Base-by-base conservation (phyloP, 352 stramenopile species). In the Phytophthora vignae region DNA sequence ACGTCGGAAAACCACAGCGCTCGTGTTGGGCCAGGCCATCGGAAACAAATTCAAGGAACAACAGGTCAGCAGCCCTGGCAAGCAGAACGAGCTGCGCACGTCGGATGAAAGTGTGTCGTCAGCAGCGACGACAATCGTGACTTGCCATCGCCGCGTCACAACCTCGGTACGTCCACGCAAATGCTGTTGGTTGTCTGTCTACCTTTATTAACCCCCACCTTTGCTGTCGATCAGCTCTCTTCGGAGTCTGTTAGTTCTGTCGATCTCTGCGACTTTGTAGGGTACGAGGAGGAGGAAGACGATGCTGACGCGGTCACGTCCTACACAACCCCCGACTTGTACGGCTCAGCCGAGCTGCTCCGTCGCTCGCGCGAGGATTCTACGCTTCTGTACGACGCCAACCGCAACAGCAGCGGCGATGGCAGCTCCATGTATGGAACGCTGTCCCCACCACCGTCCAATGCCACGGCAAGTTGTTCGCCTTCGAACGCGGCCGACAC, bases 31-130 rank as follows among this genome's bases (percentile, higher is more conserved):
- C 57, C 53, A 59, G 29, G 60, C 40, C 7, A 40, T 25, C 31
- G 27, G 4, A 58, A 7, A 6, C 10, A 67, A 59, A 19, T 59
- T 31, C 12, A 36, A 76, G 19, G 58, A 57, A 19, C 33, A 57
- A 19, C 33, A 25, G 21, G 62, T 40, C 27, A 63, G 48, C 17
- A 67, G 22, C 55, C 22, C 49, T 36, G 50, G 59, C 22, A 67
- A 77, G 56, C 40, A 81, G 61, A 62, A 76, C n/a, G 65, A 84
- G 48, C 74, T 79, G 10, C 76, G 73, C 17, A 75, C 61, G 4
- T 85, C 76, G 14, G 79, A 74, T 5, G 74, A 81, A 54, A 94
- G 87, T 57, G 76, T 94, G n/a, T 60, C 73, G 31, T 93, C 85
- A 57, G 90, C 83, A 33, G 85, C 78, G 8, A 86, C 77, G 7